Evolutionary conservation across 2,329 filamentous ascomycete species (phyloP).

Genomic region (Penicillium sp.): DNA sequence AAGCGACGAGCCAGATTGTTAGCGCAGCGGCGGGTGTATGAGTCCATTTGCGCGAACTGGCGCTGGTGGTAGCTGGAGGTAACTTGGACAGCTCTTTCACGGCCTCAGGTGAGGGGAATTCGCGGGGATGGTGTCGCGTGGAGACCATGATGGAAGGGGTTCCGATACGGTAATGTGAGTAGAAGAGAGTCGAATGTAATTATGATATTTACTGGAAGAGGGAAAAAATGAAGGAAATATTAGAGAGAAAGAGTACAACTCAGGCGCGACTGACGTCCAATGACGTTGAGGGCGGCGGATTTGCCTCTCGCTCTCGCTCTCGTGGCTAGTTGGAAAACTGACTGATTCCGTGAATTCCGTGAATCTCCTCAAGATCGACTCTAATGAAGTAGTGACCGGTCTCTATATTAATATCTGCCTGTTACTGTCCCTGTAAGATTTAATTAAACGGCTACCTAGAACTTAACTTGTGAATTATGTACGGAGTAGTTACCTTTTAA

Average conservation of each 20-base stretch:
- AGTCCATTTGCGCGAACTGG: conserved; percentile 44
- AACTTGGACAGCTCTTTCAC: conserved; percentile 26
- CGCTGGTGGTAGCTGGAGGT: conserved; percentile 23
- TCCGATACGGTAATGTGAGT: background rate
- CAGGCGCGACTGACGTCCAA: conserved; percentile 8
- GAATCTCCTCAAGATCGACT: background rate
- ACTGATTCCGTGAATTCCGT: background rate
- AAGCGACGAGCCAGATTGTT: conserved; percentile 70
- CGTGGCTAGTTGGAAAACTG: background rate
- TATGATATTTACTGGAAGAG: background rate
- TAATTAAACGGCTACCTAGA: background rate
- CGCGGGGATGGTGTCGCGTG: conserved; percentile 54
- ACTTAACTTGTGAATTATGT: too few species aligned
- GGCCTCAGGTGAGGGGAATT: conserved; percentile 44
- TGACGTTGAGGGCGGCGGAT: conserved; percentile 5
- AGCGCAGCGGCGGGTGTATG: conserved; percentile 61
- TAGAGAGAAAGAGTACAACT: background rate
- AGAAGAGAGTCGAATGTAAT: background rate
- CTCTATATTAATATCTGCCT: too few species aligned
- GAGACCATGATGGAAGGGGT: conserved; percentile 46
- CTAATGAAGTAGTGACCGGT: background rate
- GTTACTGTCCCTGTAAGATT: background rate
- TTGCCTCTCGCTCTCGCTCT: background rate
- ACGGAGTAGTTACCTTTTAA: too few species aligned
- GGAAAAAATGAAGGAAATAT: background rate